Conservation (phyloP, 2,329 filamentous ascomycete genomes). For the Rachicladosporium sp. region DNA sequence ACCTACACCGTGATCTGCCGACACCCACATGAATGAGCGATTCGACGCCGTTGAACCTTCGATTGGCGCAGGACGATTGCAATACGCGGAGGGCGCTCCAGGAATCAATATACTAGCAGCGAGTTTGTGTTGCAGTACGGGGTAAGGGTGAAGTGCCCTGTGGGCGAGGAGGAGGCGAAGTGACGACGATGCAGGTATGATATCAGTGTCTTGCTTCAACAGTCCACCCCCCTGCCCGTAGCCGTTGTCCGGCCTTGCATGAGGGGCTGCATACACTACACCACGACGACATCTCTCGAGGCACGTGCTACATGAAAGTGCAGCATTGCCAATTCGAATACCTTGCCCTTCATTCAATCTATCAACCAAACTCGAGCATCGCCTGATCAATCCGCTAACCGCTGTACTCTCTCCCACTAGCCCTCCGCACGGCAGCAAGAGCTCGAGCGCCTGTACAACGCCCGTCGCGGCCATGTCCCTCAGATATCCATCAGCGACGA, state of each 20-base stretch:
- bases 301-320: background rate
- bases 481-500: slow-evolving; percentile 70
- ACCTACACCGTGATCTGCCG: no score
- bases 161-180: no score
- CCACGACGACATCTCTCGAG: background rate
- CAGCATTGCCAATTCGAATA: background rate
- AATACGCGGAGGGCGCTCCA: no score
- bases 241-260: no score
- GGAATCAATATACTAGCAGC: no score
- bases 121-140: no score
- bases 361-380: background rate
- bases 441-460: slow-evolving; percentile 27
- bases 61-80: no score
- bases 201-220: background rate
- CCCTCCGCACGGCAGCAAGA: slow-evolving; percentile 31
- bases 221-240: no score
- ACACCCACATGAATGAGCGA: no score
- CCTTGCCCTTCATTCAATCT: background rate
- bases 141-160: no score
- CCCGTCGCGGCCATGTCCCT: slow-evolving; percentile 44
- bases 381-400: background rate
- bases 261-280: no score
- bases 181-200: background rate
- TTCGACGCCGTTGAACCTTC: no score
- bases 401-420: slow-evolving; percentile 12